Conservation (phyloP, 164 flowering plant genomes). For the Akebia trifoliata region DNA sequence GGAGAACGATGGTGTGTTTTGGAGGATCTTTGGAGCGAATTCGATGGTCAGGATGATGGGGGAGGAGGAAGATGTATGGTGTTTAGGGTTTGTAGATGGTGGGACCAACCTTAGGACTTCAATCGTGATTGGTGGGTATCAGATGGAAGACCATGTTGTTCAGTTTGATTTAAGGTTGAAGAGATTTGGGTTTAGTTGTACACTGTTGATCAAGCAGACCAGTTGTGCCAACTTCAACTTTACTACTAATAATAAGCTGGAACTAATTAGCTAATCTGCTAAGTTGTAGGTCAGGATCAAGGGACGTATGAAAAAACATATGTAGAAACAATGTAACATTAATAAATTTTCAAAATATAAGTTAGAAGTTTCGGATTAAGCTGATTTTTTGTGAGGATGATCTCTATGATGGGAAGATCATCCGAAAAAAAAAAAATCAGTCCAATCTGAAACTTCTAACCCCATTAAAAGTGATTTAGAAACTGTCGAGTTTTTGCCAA, state of each 20-base stretch:
- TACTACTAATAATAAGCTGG: not conserved
- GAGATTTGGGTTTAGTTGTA: constrained; percentile 37
- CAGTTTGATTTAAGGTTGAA: constrained; percentile 34
- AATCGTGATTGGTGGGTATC: constrained; percentile 38
- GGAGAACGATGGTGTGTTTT: constrained; percentile 23
- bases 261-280: too few relatives aligned
- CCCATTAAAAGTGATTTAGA: too few relatives aligned
- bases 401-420: too few relatives aligned
- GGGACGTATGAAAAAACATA: too few relatives aligned
- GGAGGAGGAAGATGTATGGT: constrained; percentile 24
- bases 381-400: too few relatives aligned
- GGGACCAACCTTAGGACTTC: constrained; percentile 25
- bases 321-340: too few relatives aligned
- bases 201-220: constrained; percentile 23
- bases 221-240: constrained; percentile 31
- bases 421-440: too few relatives aligned
- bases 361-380: too few relatives aligned
- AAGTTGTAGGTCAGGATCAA: too few relatives aligned
- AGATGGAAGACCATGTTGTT: constrained; percentile 41
- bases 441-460: too few relatives aligned
- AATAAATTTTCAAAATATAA: too few relatives aligned
- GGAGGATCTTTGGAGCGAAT: constrained; percentile 42
- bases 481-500: too few relatives aligned
- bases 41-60: constrained; percentile 37
- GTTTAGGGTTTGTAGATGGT: constrained; percentile 48